Evolutionary conservation across 1,284 basidiomycete species (phyloP), one percentile per base, ranked within the genome.

Genomic region (Flammula alnicola): DNA sequence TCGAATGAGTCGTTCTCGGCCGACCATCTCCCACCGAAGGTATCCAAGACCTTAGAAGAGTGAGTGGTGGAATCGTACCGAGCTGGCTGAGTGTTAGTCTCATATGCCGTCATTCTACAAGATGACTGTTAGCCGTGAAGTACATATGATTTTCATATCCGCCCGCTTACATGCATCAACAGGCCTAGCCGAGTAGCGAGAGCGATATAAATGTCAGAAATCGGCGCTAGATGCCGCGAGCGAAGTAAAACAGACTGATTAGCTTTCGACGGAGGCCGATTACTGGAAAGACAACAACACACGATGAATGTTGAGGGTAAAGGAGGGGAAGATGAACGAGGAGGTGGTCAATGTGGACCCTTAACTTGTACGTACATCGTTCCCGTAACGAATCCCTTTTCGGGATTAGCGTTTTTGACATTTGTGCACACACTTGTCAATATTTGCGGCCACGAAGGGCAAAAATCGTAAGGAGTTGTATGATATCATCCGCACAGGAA

Each of bases 351-450:
- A 12, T 32, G 31, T 32, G 31, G 31, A 7, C 5, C 7, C 17
- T 16, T 12, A 32, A 32, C 31, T 40, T 27, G 38, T 10, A 40
- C 23, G 14, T 27, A 25, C n/a, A 14, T 14, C n/a, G 23, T 23
- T 23, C n/a, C 33, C 17, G 12, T 12, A 20, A 20, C 26, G n/a
- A n/a, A n/a, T n/a, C n/a, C n/a, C n/a, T n/a, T 23, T 38, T 30
- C 14, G 31, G 17, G 39, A 29, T 30, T 47, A 30, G 19, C 14
- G 27, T 39, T 38, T 38, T 35, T 16, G n/a, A n/a, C n/a, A n/a
- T n/a, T n/a, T 42, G 6, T 47, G 44, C 44, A 12, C 44, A 47
- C 44, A 39, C 36, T 47, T 47, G 44, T 47, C 44, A 47, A 47
- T 39, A 36, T 47, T 47, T 32, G 29, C 44, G 12, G 32, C 36